Evolutionary conservation across 352 stramenopile genomes (phyloP), one percentile per base, ranked within the genome.

Genomic region (Globisporangium alternatum): DNA sequence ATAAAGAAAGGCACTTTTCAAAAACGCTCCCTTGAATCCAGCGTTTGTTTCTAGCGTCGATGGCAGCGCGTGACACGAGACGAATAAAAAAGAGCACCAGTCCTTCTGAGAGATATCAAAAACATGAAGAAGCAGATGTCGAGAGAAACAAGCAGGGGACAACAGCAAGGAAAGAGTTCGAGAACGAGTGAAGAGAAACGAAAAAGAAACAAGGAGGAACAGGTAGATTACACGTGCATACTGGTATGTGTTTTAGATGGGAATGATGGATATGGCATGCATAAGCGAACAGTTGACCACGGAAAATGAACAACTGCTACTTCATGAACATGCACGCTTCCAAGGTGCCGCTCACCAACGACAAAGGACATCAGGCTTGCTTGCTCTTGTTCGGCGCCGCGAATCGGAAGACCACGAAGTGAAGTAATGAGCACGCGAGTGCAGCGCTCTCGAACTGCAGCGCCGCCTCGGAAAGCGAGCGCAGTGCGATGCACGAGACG

Each of bases 391-490:
- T 19, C 2, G 19, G 17, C n/a, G 31, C 5, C 13, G 33, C 60
- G 70, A 75, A 9, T 48, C 59, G 31, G 55, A 67, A 39, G 65
- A 79, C 35, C 62, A 81, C 56, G 12, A 80, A 67, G 77, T 93
- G 83, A 25, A 76, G n/a, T 63, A 88, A 74, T 7, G 78, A 69
- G 17, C 60, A 62, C 3, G 21, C 39, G n/a, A 91, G 56, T 7
- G 78, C 80, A 12, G 81, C 30, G 58, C 43, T 51, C 63, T 91
- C 80, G 44, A 91, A 81, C 12, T 78, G 70, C 51, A 71, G 41
- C 0, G 74, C 67, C 12, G 79, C 81, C 39, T 90, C 78, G 4
- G 66, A 78, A 2, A 90, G 76, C 5, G 77, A 86, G 2, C 79
- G 75, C 31, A 90, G 63, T 6, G 77, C 21, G 2, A 35, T 25